Evolutionary conservation across 2,329 filamentous ascomycete genomes (phyloP).

Genomic region (Trichoderma breve): DNA sequence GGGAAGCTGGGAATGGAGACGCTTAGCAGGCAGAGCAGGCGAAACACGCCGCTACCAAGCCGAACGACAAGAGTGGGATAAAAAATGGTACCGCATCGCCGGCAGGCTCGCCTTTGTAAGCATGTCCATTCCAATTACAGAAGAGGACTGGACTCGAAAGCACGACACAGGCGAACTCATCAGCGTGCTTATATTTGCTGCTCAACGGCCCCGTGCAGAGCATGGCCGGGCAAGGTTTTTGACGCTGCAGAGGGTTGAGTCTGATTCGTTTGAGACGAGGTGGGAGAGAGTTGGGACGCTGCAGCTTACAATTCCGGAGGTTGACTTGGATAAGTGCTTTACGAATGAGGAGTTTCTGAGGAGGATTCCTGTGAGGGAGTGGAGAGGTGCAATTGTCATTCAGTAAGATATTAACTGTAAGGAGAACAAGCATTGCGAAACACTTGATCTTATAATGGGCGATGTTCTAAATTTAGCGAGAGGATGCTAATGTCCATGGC

Average conservation of each 20-base stretch:
- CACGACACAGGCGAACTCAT: constrained; percentile 9
- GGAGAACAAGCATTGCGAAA: neutral
- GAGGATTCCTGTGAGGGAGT: constrained; percentile 4
- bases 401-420: neutral
- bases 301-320: constrained; percentile 6
- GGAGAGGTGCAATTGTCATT: constrained; percentile 1
- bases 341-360: constrained; percentile 10
- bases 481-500: neutral
- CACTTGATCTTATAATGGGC: neutral
- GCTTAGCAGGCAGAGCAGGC: constrained; percentile 7
- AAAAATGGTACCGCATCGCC: constrained; percentile 9
- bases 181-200: constrained; percentile 15
- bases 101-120: constrained; percentile 12
- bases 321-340: constrained; percentile 1
- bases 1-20: constrained; percentile 18
- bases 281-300: constrained; percentile 17
- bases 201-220: neutral
- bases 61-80: constrained; percentile 5
- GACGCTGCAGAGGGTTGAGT: constrained; percentile 12
- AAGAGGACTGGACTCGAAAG: constrained; percentile 12
- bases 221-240: constrained; percentile 16
- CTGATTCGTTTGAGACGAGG: constrained; percentile 2
- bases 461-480: neutral
- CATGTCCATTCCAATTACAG: constrained; percentile 15
- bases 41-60: neutral